Base-by-base conservation (phyloP, 768 basidiomycete species). In the Tulasnella sp. region DNA sequence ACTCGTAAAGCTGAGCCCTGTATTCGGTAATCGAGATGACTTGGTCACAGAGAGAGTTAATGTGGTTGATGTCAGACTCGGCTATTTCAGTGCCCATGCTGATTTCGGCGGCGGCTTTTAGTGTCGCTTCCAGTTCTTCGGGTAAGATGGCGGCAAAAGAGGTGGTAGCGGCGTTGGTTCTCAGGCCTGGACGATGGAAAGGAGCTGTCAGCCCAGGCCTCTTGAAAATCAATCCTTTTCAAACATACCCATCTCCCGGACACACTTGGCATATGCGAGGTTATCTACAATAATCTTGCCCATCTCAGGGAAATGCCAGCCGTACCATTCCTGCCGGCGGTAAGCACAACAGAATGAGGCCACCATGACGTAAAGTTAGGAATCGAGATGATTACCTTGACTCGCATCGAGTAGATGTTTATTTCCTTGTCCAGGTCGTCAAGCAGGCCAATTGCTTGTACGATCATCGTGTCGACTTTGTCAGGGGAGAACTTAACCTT, bases 281-380 rank as follows among this genome's bases (percentile, higher is more conserved):
- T 98, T 99, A 89, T 99, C 98, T 81, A 93, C 91, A 83, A 99
- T 94, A 85, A 99, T 99, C 88, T 98, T 99, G 81, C 93, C 94
- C 93, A 99, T 95, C 87, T 99, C 98, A 6, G 98, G 98, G 90
- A 99, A 99, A 88, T 99, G 98, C 98, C 98, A 99, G 50, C 98
- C 98, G 84, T 99, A 99, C 98, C 98, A 99, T 91, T 99, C 98
- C 97, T 98, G 83, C n/a, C 60, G 41, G 75, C 9, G n/a, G 18
- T 44, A 24, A 72, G 79, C 44, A 20, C 34, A 73, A 6, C 24
- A 80, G 24, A n/a, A 44, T 72, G 31, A 48, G 54, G 64, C 77
- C 18, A 34, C n/a, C 6, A 64, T 64, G 41, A 40, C 54, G 82
- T 44, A 76, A 81, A 24, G 46, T 34, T 46, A 40, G 44, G 37